Conservation (phyloP, 495 filamentous ascomycete species). For the Neurospora sp. region DNA sequence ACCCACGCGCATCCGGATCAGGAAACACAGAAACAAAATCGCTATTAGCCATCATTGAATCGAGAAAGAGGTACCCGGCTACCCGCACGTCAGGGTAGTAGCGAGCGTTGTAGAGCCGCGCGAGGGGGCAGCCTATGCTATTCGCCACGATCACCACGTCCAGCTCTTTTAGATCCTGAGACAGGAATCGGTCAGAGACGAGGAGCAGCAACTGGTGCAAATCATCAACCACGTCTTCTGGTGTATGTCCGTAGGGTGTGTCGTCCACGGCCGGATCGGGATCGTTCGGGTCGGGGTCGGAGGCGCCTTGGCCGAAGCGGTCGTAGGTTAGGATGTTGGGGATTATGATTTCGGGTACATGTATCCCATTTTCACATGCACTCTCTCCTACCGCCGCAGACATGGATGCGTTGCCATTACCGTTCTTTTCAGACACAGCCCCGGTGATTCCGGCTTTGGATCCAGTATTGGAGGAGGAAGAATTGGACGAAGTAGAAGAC, state of each 20-base stretch:
- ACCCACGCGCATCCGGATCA: conserved; percentile 43
- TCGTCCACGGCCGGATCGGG: conserved; percentile 8
- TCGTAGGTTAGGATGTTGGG: conserved; percentile 48
- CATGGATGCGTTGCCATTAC: background rate
- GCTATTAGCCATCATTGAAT: conserved; percentile 52
- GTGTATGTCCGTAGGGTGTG: conserved; percentile 44
- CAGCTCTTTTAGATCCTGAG: background rate
- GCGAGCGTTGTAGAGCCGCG: conserved; percentile 42
- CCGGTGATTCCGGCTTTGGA: background rate
- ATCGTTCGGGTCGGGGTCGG: conserved; percentile 46
- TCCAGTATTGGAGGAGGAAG: background rate
- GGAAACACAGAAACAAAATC: conserved; percentile 52
- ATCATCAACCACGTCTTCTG: conserved; percentile 36
- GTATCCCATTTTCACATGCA: background rate
- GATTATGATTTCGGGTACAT: conserved; percentile 10
- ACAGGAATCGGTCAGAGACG: conserved; percentile 11
- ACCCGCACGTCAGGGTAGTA: conserved; percentile 29
- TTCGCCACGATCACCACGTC: conserved; percentile 44
- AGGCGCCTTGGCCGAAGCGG: conserved; percentile 53
- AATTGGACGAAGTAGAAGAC: background rate
- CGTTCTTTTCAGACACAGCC: background rate
- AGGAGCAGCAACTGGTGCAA: conserved; percentile 41
- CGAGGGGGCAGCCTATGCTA: conserved; percentile 51
- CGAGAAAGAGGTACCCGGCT: conserved; percentile 44
- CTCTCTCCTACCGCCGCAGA: background rate